Evolutionary conservation across 2,329 filamentous ascomycete species (phyloP).

Genomic region (Rhinocladiella mackenziei): DNA sequence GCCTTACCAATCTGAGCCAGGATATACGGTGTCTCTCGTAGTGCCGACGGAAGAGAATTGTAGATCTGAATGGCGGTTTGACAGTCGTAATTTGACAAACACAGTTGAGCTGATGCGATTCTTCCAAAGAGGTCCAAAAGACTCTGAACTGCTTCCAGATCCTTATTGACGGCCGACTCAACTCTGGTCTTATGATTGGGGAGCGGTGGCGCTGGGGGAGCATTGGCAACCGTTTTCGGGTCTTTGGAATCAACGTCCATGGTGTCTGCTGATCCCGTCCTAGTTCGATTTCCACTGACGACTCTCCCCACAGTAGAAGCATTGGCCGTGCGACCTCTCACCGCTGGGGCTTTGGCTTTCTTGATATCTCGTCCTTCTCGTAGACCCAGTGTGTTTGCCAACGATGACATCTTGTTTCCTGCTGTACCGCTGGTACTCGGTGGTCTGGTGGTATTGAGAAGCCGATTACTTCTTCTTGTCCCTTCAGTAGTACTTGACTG

Average conservation of each 20-base stretch:
- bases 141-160: constrained; percentile 71
- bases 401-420: constrained; percentile 57
- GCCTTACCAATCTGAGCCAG: constrained; percentile 85
- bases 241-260: constrained; percentile 70
- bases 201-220: constrained; percentile 32
- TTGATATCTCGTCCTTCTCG: constrained; percentile 70
- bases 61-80: constrained; percentile 72
- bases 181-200: constrained; percentile 33
- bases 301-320: constrained; percentile 74
- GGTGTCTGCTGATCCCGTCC: constrained; percentile 52
- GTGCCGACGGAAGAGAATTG: constrained; percentile 63
- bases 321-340: constrained; percentile 62
- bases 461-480: constrained; percentile 63
- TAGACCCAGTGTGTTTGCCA: constrained; percentile 54
- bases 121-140: constrained; percentile 77
- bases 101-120: constrained; percentile 74
- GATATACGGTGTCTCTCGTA: constrained; percentile 91
- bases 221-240: constrained; percentile 35
- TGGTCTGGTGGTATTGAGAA: constrained; percentile 68
- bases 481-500: constrained; percentile 56
- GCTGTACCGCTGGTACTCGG: constrained; percentile 39
- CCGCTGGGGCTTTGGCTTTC: constrained; percentile 73
- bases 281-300: constrained; percentile 86
- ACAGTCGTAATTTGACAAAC: constrained; percentile 74
- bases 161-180: constrained; percentile 43